phyloP scores from a whole-genome alignment of 1,284 basidiomycete genomes.

The Thelephora terrestris region DNA sequence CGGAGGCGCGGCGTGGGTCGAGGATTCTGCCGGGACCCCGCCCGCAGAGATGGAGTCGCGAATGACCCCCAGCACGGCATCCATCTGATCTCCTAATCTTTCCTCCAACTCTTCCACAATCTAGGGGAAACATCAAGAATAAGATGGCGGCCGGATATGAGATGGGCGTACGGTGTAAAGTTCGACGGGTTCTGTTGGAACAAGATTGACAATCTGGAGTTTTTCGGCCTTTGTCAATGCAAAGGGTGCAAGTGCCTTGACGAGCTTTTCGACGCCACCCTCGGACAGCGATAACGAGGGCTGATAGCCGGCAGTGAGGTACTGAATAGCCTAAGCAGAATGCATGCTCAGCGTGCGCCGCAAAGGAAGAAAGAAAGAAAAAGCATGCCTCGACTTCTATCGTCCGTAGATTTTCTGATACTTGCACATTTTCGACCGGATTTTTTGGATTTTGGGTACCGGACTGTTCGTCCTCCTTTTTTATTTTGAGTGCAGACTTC shows the following conservation, averaged over 20 bases:
- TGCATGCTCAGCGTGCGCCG: background rate
- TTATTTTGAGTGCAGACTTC: conserved; percentile 52
- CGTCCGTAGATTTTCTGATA: conserved; percentile 77
- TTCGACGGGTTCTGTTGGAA: conserved; percentile 74
- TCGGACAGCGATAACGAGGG: conserved; percentile 61
- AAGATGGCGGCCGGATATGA: background rate
- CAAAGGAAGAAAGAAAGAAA: background rate
- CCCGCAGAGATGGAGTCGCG: conserved; percentile 34
- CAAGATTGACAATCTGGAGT: conserved; percentile 83
- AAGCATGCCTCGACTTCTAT: conserved; percentile 75
- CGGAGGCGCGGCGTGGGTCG: background rate
- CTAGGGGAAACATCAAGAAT: conserved; percentile 29
- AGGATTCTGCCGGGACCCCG: conserved; percentile 5
- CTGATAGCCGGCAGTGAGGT: conserved; percentile 66
- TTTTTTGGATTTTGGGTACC: conserved; percentile 20
- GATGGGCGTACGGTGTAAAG: conserved; percentile 71
- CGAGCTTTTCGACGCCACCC: conserved; percentile 55
- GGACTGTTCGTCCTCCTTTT: conserved; percentile 56
- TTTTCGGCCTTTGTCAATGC: conserved; percentile 86
- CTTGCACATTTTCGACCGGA: conserved; percentile 31
- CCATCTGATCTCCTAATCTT: conserved; percentile 63
- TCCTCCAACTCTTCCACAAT: conserved; percentile 87
- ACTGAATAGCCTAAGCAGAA: conserved; percentile 60
- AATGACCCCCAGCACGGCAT: conserved; percentile 57
- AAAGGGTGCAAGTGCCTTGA: conserved; percentile 56